Conservation (phyloP, 495 filamentous ascomycete genomes). For the Talaromyces proteolyticus region DNA sequence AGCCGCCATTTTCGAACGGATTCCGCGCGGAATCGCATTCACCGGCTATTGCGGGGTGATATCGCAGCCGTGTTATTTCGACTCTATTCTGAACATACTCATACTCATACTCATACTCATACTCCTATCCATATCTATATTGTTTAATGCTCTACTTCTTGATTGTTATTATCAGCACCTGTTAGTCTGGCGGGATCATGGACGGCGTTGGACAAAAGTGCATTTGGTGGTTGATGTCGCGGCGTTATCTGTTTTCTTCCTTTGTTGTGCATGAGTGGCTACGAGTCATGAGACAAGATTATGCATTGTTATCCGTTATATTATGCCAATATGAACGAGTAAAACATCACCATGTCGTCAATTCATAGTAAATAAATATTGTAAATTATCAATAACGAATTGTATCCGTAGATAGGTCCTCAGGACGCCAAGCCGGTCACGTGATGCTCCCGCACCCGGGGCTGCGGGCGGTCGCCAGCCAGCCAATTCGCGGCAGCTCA, state of each 20-base stretch:
- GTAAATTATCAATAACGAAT: background rate
- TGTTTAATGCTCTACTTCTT: slow-evolving; percentile 4
- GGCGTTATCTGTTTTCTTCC: background rate
- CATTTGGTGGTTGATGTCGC: background rate
- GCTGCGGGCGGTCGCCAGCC: no score
- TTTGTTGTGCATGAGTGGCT: background rate
- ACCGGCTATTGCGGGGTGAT: slow-evolving; percentile 1
- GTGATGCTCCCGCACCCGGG: background rate
- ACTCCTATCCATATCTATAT: slow-evolving; percentile 1
- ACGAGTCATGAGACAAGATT: background rate
- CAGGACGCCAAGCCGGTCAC: no score
- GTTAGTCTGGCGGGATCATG: background rate
- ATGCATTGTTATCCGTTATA: background rate
- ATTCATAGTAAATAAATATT: background rate
- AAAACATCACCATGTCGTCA: background rate
- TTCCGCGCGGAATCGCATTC: slow-evolving; percentile 2
- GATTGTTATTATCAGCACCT: background rate
- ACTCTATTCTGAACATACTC: no score
- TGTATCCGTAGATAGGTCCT: slow-evolving; percentile 16
- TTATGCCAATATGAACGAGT: background rate
- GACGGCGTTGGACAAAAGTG: background rate
- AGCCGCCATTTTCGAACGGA: background rate
- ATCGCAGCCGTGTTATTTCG: no score
- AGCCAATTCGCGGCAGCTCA: no score
- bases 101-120: background rate